Evolutionary conservation across 192 early-diverging fungal species (phyloP).

Genomic region (Gamsiella multidivaricata): DNA sequence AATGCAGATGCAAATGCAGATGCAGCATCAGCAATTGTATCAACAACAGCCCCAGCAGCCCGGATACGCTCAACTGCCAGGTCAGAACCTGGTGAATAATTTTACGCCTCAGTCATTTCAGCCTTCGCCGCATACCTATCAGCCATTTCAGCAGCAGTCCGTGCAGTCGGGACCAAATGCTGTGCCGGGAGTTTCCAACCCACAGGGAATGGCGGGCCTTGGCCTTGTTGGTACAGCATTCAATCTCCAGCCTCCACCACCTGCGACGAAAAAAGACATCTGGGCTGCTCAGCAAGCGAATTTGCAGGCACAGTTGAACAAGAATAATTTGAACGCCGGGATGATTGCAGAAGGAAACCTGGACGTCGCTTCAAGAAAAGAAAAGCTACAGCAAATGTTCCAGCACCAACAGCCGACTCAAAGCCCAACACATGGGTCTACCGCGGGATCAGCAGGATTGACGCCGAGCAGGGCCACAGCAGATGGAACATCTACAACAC

Average conservation of each 20-base stretch:
- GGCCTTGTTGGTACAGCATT: neutral
- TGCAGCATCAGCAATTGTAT: neutral
- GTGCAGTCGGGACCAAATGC: neutral
- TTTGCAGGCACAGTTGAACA: conserved; percentile 14
- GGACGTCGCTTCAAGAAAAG: neutral
- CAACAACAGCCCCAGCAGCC: conserved; percentile 17
- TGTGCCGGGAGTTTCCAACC: neutral
- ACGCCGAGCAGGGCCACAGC: neutral
- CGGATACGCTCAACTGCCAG: conserved; percentile 6
- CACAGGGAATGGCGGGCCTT: neutral
- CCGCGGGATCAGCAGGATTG: neutral
- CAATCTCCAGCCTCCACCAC: conserved; percentile 1
- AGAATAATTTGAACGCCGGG: conserved; percentile 17
- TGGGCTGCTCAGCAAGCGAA: conserved; percentile 21
- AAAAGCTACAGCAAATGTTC: conserved; percentile 19
- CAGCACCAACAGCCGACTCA: conserved; percentile 6
- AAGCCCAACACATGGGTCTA: neutral
- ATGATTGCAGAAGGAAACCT: conserved; percentile 6
- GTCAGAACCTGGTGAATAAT: neutral
- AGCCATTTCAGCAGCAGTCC: neutral
- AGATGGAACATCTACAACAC: neutral
- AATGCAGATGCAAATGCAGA: conserved; percentile 19
- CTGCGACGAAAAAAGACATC: conserved; percentile 11
- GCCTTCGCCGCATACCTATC: neutral
- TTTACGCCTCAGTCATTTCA: neutral